phyloP scores from a whole-genome alignment of 768 basidiomycete genomes.

The Rhodotorula paludigena region DNA sequence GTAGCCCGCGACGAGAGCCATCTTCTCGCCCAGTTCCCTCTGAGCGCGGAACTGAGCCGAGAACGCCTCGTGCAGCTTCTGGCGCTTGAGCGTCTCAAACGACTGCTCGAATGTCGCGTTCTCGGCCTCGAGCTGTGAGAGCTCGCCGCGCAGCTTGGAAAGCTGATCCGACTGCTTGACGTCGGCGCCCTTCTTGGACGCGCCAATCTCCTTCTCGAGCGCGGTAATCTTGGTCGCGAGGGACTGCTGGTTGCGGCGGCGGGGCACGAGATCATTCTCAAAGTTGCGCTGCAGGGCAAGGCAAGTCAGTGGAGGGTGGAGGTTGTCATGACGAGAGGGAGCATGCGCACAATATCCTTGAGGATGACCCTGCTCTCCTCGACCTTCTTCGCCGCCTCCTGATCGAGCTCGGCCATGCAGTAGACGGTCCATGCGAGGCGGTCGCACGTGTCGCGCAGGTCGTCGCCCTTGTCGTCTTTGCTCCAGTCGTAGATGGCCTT shows the following conservation, averaged over 20 bases:
- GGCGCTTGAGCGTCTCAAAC: conserved; percentile 30
- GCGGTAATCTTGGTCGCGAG: conserved; percentile 19
- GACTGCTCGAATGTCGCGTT: conserved; percentile 23
- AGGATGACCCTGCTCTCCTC: conserved; percentile 28
- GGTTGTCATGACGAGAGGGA: not conserved
- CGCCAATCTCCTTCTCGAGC: conserved; percentile 2
- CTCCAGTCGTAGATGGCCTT: conserved; percentile 28
- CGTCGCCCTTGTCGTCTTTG: conserved; percentile 18
- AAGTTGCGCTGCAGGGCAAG: conserved; percentile 35
- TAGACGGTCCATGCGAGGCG: conserved; percentile 34
- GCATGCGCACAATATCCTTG: conserved; percentile 38
- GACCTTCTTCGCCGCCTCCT: conserved; percentile 21
- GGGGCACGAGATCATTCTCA: conserved; percentile 39
- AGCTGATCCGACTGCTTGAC: conserved; percentile 6
- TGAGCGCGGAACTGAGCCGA: conserved; percentile 31
- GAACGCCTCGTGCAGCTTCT: conserved; percentile 38
- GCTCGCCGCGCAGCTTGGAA: conserved; percentile 22
- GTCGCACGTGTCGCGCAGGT: conserved; percentile 36
- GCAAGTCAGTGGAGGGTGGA: not conserved
- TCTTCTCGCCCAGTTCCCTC: conserved; percentile 39
- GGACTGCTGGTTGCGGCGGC: conserved; percentile 13
- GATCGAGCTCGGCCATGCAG: conserved; percentile 32
- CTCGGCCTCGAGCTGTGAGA: conserved; percentile 17
- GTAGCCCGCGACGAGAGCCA: conserved; percentile 35
- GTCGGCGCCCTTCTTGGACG: not conserved